Percentiles rank a stretch among this genome's conserved stretches.
Evolutionary conservation across 2,329 filamentous ascomycete genomes (phyloP).

Genomic region (Penicillium sp.): DNA sequence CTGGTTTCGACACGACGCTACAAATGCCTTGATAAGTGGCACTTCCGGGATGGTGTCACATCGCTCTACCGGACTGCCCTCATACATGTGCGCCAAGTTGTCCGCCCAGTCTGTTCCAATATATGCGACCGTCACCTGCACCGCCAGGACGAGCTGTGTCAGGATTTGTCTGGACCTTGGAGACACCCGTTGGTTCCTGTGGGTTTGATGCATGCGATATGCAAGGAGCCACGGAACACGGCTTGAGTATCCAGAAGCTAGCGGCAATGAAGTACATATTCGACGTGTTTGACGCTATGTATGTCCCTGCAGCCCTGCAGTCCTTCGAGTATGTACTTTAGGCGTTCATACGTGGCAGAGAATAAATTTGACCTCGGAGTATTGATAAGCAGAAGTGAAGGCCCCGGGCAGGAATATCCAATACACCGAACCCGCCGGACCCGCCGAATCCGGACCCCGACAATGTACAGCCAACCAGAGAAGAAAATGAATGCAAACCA

Average conservation of each 20-base stretch:
- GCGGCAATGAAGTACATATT: constrained; percentile 8
- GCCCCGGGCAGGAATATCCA: neutral
- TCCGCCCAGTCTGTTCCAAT: neutral
- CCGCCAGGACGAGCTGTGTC: constrained; percentile 31
- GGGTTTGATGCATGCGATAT: constrained; percentile 68
- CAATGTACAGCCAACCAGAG: neutral
- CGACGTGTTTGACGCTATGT: constrained; percentile 30
- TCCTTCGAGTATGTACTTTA: neutral
- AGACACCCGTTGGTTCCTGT: constrained; percentile 64
- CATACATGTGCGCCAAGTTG: neutral
- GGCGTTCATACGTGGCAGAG: neutral
- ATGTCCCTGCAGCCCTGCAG: neutral
- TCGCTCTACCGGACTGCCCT: neutral
- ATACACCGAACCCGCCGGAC: neutral
- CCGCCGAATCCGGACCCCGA: neutral
- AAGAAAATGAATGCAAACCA: neutral
- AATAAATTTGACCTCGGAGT: neutral
- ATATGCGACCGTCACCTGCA: neutral
- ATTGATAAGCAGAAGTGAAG: neutral
- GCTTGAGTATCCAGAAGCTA: constrained; percentile 55
- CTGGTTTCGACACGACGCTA: neutral
- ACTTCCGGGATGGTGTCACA: neutral
- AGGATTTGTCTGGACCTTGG: constrained; percentile 52
- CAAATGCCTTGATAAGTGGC: neutral
- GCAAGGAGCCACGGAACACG: constrained; percentile 68